Base-by-base conservation (phyloP, 2,329 filamentous ascomycete genomes). In the Ophiostoma tasmaniense region DNA sequence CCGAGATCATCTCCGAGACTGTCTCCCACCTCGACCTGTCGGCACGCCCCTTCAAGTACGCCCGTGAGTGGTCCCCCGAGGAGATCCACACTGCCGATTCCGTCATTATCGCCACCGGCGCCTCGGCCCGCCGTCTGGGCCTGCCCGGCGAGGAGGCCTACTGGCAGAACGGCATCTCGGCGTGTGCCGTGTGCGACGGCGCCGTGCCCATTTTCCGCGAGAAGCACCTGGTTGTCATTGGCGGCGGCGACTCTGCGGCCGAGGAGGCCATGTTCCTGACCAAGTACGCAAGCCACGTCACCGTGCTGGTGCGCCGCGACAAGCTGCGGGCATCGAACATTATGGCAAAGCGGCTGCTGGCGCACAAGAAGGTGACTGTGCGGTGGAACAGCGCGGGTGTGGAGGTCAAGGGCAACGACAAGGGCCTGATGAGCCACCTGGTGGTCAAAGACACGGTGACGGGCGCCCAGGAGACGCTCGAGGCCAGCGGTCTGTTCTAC, bases 251-350 rank as follows among this genome's bases (percentile, higher is more conserved):
- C 81, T 96, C 92, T 20, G 95, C 95, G 22, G 95, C 96, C 35
- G 96, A 99, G 81, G 95, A 99, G 85, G 93, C 93, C 69, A 90
- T 97, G 75, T 99, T 97, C 83, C 82, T 99, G 74, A 97, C 95
- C 72, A 99, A 98, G 85, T 99, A 98, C 82, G 95, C 90, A 73
- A 92, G 89, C 80, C 92, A 95, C 79, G 94, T 99, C 71, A 96
- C 91, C 25, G 95, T 99, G 6, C 86, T 99, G 45, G 96, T 99
- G 70, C 88, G 95, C 73, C 89, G 87, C 75, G 93, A 96, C 77
- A 87, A 90, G 78, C 86, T 99, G 73, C 88, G 95, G 71, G 95
- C 95, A 62, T 92, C 88, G 80, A 92, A 89, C 81, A 91, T 94
- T 75, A 99, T 99, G 90, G 93, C 93, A 64, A 90, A 90, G 75